These are phyloP conservation scores for Picochlorum sp. DNA, from an alignment of 139 green algal genomes.

Conservation along the genomic window DNA sequence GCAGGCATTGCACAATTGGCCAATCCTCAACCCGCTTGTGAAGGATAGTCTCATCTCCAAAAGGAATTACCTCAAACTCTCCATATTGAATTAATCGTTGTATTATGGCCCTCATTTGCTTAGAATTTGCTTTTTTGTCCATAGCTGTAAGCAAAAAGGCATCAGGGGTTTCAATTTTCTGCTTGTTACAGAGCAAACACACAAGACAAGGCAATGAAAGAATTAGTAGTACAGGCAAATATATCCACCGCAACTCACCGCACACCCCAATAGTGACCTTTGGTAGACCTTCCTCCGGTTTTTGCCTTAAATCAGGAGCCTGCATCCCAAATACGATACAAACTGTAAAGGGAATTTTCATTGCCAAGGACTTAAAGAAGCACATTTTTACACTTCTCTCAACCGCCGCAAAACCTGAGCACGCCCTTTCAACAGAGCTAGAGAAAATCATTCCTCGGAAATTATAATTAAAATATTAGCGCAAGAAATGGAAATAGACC, in stretches of 20 bases:
- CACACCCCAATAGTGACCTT: conserved; percentile 20
- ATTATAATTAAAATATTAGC: too few relatives aligned
- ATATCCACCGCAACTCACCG: not conserved
- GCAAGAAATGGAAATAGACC: too few relatives aligned
- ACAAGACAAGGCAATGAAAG: too few relatives aligned
- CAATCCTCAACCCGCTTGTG: conserved; percentile 78
- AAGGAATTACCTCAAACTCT: conserved; percentile 88
- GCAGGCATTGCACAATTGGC: conserved; percentile 76
- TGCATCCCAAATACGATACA: not conserved
- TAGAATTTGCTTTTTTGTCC: conserved; percentile 81
- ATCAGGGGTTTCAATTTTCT: too few relatives aligned
- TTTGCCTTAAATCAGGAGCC: conserved; percentile 8
- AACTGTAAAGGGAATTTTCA: too few relatives aligned
- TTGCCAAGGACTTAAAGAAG: too few relatives aligned
- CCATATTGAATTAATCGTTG: conserved; percentile 58
- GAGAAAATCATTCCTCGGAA: too few relatives aligned
- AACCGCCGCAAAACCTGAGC: too few relatives aligned
- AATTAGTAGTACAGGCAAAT: too few relatives aligned
- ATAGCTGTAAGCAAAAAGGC: conserved; percentile 44
- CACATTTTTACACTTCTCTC: too few relatives aligned
- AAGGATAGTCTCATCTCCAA: conserved; percentile 84
- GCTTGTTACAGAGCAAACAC: too few relatives aligned
- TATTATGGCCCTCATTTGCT: conserved; percentile 87
- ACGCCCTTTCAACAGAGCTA: too few relatives aligned
- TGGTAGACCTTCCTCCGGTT: conserved; percentile 11